Evolutionary conservation across 345 rosid genomes (phyloP).

Genomic region (Salix dunnii): DNA sequence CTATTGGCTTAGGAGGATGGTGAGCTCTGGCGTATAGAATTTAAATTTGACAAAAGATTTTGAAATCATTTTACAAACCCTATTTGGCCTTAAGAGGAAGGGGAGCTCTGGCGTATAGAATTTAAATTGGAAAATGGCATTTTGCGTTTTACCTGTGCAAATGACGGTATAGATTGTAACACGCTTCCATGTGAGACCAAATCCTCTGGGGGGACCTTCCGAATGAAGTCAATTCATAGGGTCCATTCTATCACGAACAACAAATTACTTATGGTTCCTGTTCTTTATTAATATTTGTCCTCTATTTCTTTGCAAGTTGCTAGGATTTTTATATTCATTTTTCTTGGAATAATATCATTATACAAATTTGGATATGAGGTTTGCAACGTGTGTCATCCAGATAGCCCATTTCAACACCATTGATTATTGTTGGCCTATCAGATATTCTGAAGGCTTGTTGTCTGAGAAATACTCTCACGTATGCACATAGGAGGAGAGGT

Average conservation of each 20-base stretch:
- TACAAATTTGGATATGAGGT: neutral
- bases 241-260: neutral
- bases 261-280: neutral
- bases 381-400: neutral
- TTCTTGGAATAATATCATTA: neutral
- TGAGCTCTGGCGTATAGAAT: neutral
- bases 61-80: neutral
- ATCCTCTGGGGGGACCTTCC: slow-evolving; percentile 1
- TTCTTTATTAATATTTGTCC: neutral
- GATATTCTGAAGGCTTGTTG: neutral
- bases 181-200: slow-evolving; percentile 4
- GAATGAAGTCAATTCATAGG: neutral
- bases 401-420: neutral
- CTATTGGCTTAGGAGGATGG: neutral
- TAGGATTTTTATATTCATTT: neutral
- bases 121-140: neutral
- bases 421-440: neutral
- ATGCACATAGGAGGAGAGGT: neutral
- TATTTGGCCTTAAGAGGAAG: neutral
- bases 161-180: neutral
- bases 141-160: neutral
- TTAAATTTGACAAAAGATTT: too few relatives aligned
- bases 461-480: neutral
- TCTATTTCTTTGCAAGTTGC: neutral
- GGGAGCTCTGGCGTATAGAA: neutral